phyloP scores from a whole-genome alignment of 83 land plant species.

The Thuja plicata region DNA sequence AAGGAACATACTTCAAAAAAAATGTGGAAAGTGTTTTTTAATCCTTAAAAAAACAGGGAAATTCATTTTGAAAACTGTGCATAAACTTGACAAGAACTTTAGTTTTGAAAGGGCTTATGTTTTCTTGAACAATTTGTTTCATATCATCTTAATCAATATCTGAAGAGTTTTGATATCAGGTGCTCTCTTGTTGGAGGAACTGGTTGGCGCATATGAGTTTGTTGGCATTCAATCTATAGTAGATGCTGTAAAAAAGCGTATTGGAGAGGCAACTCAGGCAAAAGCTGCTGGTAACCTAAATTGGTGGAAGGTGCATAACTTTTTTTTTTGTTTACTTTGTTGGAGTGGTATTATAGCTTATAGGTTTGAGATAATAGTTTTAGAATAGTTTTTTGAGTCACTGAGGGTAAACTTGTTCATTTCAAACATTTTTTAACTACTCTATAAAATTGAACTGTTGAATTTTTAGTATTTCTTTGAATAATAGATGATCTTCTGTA shows the following conservation, averaged over 20 bases:
- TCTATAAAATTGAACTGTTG: background rate
- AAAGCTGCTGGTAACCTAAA: slow-evolving; percentile 59
- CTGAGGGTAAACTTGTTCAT: background rate
- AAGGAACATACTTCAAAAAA: background rate
- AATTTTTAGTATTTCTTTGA: background rate
- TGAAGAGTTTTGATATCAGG: slow-evolving; percentile 44
- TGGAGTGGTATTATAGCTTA: background rate
- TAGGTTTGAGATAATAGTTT: background rate
- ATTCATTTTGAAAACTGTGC: background rate
- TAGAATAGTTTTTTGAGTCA: background rate
- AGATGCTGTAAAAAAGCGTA: slow-evolving; percentile 57
- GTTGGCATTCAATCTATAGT: slow-evolving; percentile 66
- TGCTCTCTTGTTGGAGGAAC: slow-evolving; percentile 72
- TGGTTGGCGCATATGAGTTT: slow-evolving; percentile 49
- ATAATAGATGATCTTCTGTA: background rate
- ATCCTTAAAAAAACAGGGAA: background rate
- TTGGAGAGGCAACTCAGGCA: slow-evolving; percentile 60
- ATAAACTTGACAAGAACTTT: background rate
- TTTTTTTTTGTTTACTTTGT: background rate
- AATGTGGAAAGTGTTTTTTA: background rate
- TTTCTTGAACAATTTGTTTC: background rate
- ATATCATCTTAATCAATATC: background rate
- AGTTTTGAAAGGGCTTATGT: background rate
- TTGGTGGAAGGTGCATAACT: slow-evolving; percentile 87
- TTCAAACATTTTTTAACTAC: background rate